Conservation (phyloP, 139 green algal genomes). For the Chlorella sp. region DNA sequence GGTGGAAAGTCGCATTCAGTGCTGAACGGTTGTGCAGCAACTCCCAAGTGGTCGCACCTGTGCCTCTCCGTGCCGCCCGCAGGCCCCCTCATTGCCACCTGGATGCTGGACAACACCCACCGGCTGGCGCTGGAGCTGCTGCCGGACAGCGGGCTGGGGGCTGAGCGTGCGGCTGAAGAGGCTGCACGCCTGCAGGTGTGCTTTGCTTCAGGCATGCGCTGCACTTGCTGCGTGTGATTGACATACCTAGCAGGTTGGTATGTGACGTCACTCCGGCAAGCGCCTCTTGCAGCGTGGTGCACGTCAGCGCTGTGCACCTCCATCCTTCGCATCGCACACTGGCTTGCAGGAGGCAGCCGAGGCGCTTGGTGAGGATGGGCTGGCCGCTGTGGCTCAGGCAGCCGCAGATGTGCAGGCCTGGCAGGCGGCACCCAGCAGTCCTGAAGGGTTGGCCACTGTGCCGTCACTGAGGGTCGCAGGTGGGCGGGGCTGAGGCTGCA, state of each 20-base stretch:
- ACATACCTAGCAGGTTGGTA: too few relatives aligned
- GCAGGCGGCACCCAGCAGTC: constrained; percentile 93
- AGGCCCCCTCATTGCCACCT: constrained; percentile 82
- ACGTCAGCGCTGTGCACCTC: too few relatives aligned
- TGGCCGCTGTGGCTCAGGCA: constrained; percentile 48
- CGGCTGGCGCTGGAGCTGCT: constrained; percentile 83
- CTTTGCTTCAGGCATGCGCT: too few relatives aligned
- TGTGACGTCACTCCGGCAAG: too few relatives aligned
- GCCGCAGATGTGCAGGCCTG: constrained; percentile 77
- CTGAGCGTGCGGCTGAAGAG: constrained; percentile 79
- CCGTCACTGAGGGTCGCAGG: constrained; percentile 71
- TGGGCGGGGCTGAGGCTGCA: not conserved
- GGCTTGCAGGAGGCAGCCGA: not conserved
- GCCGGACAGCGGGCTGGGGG: constrained; percentile 67
- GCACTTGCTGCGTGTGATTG: too few relatives aligned
- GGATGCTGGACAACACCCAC: constrained; percentile 92
- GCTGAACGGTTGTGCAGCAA: not conserved
- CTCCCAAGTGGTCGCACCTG: not conserved
- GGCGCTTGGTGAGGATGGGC: not conserved
- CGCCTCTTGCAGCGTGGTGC: too few relatives aligned
- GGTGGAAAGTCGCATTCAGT: not conserved
- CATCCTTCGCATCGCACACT: too few relatives aligned
- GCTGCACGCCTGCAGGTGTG: constrained; percentile 54
- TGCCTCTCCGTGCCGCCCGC: not conserved
- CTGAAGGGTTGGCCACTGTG: constrained; percentile 87